Conservation (phyloP, 495 filamentous ascomycete species). For the Aspergillus haitiensis region DNA sequence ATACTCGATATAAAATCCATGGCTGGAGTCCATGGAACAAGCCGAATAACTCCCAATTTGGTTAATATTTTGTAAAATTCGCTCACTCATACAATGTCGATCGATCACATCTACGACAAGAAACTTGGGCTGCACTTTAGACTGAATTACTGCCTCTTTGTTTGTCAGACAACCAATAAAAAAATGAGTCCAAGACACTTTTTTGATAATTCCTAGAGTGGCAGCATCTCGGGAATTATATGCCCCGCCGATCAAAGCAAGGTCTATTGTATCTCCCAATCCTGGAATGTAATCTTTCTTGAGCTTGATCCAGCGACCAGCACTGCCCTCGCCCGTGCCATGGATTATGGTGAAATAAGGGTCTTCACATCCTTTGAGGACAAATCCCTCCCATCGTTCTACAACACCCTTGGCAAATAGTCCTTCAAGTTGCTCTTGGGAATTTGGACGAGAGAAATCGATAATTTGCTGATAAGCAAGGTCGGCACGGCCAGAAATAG, state of each 20-base stretch:
- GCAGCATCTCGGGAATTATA: slow-evolving; percentile 61
- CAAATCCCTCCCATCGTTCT: slow-evolving; percentile 68
- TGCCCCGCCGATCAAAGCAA: slow-evolving; percentile 71
- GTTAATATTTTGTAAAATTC: slow-evolving; percentile 54
- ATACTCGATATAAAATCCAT: slow-evolving; percentile 38
- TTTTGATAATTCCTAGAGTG: slow-evolving; percentile 39
- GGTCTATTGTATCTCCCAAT: slow-evolving; percentile 79
- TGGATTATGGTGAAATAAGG: slow-evolving; percentile 67
- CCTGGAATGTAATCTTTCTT: slow-evolving; percentile 88
- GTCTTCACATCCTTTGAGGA: slow-evolving; percentile 75
- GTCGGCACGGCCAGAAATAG: slow-evolving; percentile 57
- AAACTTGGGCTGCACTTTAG: slow-evolving; percentile 57
- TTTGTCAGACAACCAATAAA: slow-evolving; percentile 77
- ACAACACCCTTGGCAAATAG: slow-evolving; percentile 66
- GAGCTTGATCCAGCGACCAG: slow-evolving; percentile 70
- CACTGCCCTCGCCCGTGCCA: slow-evolving; percentile 30
- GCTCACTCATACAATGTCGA: slow-evolving; percentile 50
- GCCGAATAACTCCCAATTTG: slow-evolving; percentile 47
- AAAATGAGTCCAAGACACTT: slow-evolving; percentile 73
- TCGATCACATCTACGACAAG: slow-evolving; percentile 60
- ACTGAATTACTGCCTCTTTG: slow-evolving; percentile 58
- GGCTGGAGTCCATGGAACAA: slow-evolving; percentile 25
- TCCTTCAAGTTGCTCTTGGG: slow-evolving; percentile 51
- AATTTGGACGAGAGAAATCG: slow-evolving; percentile 54
- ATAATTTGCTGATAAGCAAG: slow-evolving; percentile 62